Conservation (phyloP, 306 rosid genomes). For the Leucaena leucocephala region DNA sequence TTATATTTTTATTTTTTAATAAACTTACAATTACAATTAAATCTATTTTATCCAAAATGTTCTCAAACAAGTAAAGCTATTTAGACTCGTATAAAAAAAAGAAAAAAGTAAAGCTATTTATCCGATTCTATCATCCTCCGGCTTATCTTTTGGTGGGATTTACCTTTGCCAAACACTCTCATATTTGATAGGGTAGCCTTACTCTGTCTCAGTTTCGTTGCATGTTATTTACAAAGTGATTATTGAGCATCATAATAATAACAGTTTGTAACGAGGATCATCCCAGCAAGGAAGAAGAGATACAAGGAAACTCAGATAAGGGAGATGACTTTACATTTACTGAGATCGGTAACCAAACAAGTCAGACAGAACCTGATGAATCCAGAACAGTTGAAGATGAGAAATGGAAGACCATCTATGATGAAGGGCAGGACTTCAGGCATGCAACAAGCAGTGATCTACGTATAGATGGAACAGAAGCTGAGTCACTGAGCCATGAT, state of each 20-base stretch:
- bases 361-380: slow-evolving; percentile 20
- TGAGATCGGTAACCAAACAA: slow-evolving; percentile 9
- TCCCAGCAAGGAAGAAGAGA: slow-evolving; percentile 24
- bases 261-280: neutral
- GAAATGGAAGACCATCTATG: slow-evolving; percentile 10
- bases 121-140: neutral
- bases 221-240: slow-evolving; percentile 6
- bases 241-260: slow-evolving; percentile 8
- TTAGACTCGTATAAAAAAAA: neutral
- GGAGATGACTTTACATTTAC: slow-evolving; percentile 30
- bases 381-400: slow-evolving; percentile 13
- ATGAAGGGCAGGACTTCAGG: neutral
- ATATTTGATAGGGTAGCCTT: slow-evolving; percentile 1
- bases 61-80: neutral
- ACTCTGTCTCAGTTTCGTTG: slow-evolving; percentile 21
- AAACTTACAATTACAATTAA: neutral
- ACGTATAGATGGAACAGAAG: slow-evolving; percentile 26
- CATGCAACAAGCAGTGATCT: slow-evolving; percentile 18
- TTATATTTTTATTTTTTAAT: neutral
- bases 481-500: slow-evolving; percentile 5
- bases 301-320: slow-evolving; percentile 23
- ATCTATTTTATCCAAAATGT: neutral
- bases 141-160: neutral
- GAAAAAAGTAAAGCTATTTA: neutral
- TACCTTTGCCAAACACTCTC: neutral